Base-by-base conservation (phyloP, 805 yeast genomes). In the Kurtzmaniella cleridarum region DNA sequence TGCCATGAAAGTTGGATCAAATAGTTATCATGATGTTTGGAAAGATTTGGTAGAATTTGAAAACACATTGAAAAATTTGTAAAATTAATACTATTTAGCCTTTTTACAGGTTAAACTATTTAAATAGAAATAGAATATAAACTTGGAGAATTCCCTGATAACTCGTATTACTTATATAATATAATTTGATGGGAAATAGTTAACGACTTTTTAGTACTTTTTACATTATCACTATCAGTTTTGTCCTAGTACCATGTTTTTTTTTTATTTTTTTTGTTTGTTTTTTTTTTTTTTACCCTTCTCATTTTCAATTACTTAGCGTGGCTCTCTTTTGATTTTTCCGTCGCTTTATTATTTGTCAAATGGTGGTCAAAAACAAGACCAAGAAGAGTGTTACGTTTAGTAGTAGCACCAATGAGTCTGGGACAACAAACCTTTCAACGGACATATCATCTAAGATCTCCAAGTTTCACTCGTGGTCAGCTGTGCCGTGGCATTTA, bases 11-110 rank as follows among this genome's bases (percentile, higher is more conserved):
- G 75, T 80, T 6, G 52, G 69, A 13, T 78, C 84, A 2, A 71
- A 69, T 43, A 73, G 77, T 0, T 69, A 75, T 34, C 67, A 69
- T 37, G 88, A 82, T 28, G 63, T 82, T 6, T 84, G 88, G 80
- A 75, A 74, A 45, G 91, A 84, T 54, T 56, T 84, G 34, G 69
- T 79, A 26, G 78, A 76, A 45, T 60, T 76, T 32, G 83, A 78
- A 44, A 72, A 69, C 40, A 57, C 48, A 50, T 49, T 62, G 41
- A 51, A 49, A 39, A 50, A 55, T 39, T 37, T 60, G 44, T 61
- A 47, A 40, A 16, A 7, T 5, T 8, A 6, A 39, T 29, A 31
- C 46, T 16, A 37, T 45, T 15, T 36, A 41, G 39, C 38, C 26
- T 36, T 39, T 18, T 40, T 27, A 40, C 40, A 14, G 50, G 48